Evolutionary conservation across 2,329 filamentous ascomycete genomes (phyloP).

Genomic region (Colletotrichum higginsianum): DNA sequence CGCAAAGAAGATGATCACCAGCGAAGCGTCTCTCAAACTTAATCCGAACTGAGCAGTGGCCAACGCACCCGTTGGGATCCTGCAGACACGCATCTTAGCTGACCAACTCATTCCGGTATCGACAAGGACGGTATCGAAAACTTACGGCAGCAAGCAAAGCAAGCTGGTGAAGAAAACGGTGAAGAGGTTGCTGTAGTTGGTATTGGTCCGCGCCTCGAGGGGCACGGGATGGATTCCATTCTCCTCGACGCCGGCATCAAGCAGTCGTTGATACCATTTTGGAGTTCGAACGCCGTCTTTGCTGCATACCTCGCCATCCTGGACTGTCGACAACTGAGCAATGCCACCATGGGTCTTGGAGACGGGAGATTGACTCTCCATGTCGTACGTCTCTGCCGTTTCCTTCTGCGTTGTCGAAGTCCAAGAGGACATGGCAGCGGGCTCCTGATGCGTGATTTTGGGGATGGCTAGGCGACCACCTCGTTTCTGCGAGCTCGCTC

Average conservation of each 20-base stretch:
- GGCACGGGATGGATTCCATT: slow-evolving; percentile 72
- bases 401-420: slow-evolving; percentile 32
- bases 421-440: slow-evolving; percentile 25
- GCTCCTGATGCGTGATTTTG: background rate
- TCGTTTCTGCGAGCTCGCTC: background rate
- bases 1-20: slow-evolving; percentile 73
- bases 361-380: slow-evolving; percentile 34
- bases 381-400: slow-evolving; percentile 19
- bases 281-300: slow-evolving; percentile 48
- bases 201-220: slow-evolving; percentile 66
- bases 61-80: slow-evolving; percentile 71
- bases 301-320: slow-evolving; percentile 53
- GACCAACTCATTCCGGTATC: background rate
- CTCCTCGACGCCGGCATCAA: slow-evolving; percentile 64
- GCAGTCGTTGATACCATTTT: slow-evolving; percentile 59
- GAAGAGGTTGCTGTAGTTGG: slow-evolving; percentile 69
- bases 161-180: slow-evolving; percentile 73
- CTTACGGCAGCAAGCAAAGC: slow-evolving; percentile 71
- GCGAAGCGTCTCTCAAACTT: slow-evolving; percentile 67
- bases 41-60: slow-evolving; percentile 69
- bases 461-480: background rate
- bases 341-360: slow-evolving; percentile 42
- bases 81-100: slow-evolving; percentile 43
- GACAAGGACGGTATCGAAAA: slow-evolving; percentile 29
- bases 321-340: slow-evolving; percentile 45